Percentiles rank a stretch among this genome's conserved stretches.
Conservation (phyloP, 2,329 filamentous ascomycete species). For the Cladobotryum mycophilum region DNA sequence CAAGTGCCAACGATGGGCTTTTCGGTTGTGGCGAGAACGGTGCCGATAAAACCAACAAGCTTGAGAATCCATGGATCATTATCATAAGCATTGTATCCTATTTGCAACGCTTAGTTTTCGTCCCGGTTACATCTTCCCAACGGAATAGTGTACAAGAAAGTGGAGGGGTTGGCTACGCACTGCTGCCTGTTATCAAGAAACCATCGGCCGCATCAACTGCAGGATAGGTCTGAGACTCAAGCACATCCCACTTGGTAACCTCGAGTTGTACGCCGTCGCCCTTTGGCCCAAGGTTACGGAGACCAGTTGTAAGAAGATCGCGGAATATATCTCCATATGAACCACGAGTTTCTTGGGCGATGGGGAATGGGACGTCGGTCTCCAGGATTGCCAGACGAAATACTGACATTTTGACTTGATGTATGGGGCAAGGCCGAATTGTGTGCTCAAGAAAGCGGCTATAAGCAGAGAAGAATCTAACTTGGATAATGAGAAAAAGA, state of each 20-base stretch:
- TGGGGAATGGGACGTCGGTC: conserved; percentile 26
- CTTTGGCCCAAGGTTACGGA: conserved; percentile 16
- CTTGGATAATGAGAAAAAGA: too few species aligned
- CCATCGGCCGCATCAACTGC: conserved; percentile 22
- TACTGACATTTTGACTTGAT: neutral
- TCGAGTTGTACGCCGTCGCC: conserved; percentile 18
- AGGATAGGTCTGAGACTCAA: conserved; percentile 23
- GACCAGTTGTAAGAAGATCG: conserved; percentile 20
- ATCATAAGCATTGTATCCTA: conserved; percentile 31
- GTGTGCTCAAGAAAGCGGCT: too few species aligned
- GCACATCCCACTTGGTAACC: conserved; percentile 26
- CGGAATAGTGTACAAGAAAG: neutral
- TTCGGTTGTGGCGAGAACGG: conserved; percentile 19
- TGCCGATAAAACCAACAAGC: conserved; percentile 30
- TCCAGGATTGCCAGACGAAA: conserved; percentile 22
- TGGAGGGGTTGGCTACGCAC: conserved; percentile 15
- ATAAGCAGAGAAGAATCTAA: too few species aligned
- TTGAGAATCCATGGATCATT: conserved; percentile 35
- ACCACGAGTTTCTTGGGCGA: conserved; percentile 20
- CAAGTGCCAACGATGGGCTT: conserved; percentile 38
- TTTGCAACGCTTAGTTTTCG: neutral
- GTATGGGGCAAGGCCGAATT: too few species aligned
- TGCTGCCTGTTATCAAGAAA: conserved; percentile 28
- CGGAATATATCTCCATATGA: conserved; percentile 27
- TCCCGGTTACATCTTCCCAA: neutral